Evolutionary conservation across 352 stramenopile genomes (phyloP), one percentile per base, ranked within the genome.

Genomic region (Thalassiosira sp.): DNA sequence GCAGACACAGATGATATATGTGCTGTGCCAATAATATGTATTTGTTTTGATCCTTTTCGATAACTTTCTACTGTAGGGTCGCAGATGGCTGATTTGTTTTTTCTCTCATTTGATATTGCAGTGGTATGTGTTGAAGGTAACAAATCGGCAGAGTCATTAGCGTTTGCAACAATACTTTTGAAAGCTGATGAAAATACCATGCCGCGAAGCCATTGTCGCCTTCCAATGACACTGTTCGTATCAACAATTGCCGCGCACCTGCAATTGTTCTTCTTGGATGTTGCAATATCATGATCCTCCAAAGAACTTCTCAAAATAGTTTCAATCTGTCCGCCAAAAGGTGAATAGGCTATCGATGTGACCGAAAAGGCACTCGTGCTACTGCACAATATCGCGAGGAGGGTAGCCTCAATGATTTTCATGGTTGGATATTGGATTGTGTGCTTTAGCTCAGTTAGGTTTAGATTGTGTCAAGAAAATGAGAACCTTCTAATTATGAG

Each of bases 51-150:
- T 67, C 70, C 70, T 48, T 69, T 79, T 24, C 46, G 28, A 70
- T 71, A 80, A 37, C 56, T 64, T 46, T 74, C 70, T n/a, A 79
- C 57, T 35, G 56, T 64, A 63, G 42, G 56, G 42, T 80, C 54
- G 20, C 66, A 76, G 54, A 76, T 52, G 3, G 46, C 65, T 48
- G 27, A 51, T 49, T 28, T 69, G 8, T 2, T 25, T 18, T 2
- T 25, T 18, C n/a, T 8, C 5, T 22, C 27, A 48, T 46, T 42
- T 3, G 1, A 61, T 27, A 15, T 15, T 28, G 31, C 16, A 28
- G 27, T 13, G 16, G 15, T n/a, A n/a, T n/a, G 2, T 43, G 0
- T 27, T 15, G 28, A 15, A n/a, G 27, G 28, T n/a, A 31, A 18
- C 11, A 31, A 18, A 3, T 25, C 1, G 22, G 24, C 10, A 13